Conservation (phyloP, 768 basidiomycete genomes). For the Mycena epipterygia region DNA sequence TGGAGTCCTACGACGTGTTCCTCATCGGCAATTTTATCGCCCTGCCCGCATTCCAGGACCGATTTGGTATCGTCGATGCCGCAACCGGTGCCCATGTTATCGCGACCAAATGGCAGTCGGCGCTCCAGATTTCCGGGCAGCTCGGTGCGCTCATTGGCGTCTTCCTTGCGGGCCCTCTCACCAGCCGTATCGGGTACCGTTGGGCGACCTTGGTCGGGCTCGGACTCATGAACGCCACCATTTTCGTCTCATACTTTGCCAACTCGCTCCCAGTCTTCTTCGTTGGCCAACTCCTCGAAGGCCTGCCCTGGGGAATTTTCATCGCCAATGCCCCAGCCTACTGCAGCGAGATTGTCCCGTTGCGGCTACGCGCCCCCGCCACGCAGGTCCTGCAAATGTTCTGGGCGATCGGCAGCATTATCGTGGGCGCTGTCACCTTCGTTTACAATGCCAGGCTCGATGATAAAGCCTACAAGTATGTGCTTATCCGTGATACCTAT, state of each 20-base stretch:
- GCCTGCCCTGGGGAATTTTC: constrained; percentile 37
- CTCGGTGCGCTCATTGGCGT: constrained; percentile 38
- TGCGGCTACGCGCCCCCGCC: constrained; percentile 34
- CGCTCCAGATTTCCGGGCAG: constrained; percentile 31
- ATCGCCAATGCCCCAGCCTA: constrained; percentile 38
- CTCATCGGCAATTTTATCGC: constrained; percentile 36
- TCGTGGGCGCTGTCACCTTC: constrained; percentile 37
- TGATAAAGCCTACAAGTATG: constrained; percentile 26
- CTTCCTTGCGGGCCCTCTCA: constrained; percentile 32
- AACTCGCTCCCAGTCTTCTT: constrained; percentile 31
- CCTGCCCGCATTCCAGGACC: constrained; percentile 25
- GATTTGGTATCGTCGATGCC: constrained; percentile 22
- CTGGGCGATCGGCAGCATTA: constrained; percentile 36
- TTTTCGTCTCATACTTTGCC: constrained; percentile 33
- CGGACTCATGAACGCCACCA: constrained; percentile 35
- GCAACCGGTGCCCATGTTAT: constrained; percentile 14
- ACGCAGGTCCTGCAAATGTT: constrained; percentile 39
- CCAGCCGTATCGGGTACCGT: constrained; percentile 35
- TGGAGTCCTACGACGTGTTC: constrained; percentile 38
- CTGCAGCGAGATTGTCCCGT: constrained; percentile 36
- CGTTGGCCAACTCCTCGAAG: constrained; percentile 33
- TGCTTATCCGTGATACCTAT: neutral
- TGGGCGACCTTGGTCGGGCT: constrained; percentile 36
- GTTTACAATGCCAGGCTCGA: constrained; percentile 30
- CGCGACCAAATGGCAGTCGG: constrained; percentile 35